Evolutionary conservation across 768 basidiomycete species (phyloP).

Genomic region (Megacollybia marginata): DNA sequence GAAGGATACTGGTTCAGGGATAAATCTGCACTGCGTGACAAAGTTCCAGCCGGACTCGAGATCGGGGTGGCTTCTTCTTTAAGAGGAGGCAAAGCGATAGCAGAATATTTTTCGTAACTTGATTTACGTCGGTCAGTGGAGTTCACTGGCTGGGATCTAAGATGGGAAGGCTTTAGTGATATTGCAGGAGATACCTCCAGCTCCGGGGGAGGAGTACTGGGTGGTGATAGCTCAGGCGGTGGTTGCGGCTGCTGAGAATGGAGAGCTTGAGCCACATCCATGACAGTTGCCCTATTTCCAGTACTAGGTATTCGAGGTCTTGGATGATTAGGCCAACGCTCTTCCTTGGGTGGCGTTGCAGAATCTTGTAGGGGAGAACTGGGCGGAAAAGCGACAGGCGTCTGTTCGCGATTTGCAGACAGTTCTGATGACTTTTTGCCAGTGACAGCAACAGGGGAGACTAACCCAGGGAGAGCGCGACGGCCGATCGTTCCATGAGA

Average conservation of each 20-base stretch:
- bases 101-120: slow-evolving; percentile 61
- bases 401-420: not conserved
- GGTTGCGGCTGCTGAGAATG: slow-evolving; percentile 19
- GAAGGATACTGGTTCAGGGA: not conserved
- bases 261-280: slow-evolving; percentile 71
- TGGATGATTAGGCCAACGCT: slow-evolving; percentile 10
- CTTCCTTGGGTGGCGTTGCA: slow-evolving; percentile 8
- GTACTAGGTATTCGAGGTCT: slow-evolving; percentile 59
- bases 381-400: slow-evolving; percentile 1
- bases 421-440: slow-evolving; percentile 2
- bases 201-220: not conserved
- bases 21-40: slow-evolving; percentile 27
- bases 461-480: slow-evolving; percentile 35
- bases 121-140: slow-evolving; percentile 53
- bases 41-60: slow-evolving; percentile 45
- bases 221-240: not conserved
- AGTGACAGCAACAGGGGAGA: slow-evolving; percentile 4
- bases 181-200: not conserved
- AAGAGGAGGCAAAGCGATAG: slow-evolving; percentile 54
- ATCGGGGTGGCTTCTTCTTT: slow-evolving; percentile 61
- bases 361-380: slow-evolving; percentile 12
- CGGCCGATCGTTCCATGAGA: slow-evolving; percentile 25
- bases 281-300: slow-evolving; percentile 62
- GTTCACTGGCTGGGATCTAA: slow-evolving; percentile 5
- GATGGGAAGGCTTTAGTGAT: slow-evolving; percentile 4